These are phyloP conservation scores for Trametes cingulata DNA, from an alignment of 768 basidiomycete species.

Conservation along the genomic window DNA sequence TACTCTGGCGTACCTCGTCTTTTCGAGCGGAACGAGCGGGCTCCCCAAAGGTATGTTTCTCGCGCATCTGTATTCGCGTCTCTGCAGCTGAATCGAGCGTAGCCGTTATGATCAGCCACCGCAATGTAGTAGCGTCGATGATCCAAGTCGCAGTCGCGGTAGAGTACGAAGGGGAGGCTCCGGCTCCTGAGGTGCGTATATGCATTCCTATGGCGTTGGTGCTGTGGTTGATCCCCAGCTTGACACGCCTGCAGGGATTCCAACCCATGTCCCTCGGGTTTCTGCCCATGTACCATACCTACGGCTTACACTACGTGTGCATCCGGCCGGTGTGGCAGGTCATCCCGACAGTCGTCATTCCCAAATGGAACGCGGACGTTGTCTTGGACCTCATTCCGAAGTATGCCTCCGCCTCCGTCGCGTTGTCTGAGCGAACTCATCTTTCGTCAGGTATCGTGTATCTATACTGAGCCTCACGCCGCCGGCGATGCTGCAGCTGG, in stretches of 20 bases:
- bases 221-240: background rate
- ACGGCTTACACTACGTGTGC: conserved; percentile 54
- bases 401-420: conserved; percentile 39
- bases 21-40: conserved; percentile 80
- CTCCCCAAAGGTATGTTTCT: conserved; percentile 61
- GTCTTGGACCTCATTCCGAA: conserved; percentile 57
- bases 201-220: background rate
- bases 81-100: background rate
- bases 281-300: conserved; percentile 69
- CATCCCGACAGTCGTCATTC: conserved; percentile 53
- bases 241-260: background rate
- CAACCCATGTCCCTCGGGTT: conserved; percentile 54
- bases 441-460: conserved; percentile 49
- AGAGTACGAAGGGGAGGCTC: background rate
- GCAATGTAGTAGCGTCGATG: conserved; percentile 22
- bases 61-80: background rate
- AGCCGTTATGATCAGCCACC: conserved; percentile 34
- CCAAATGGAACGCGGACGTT: conserved; percentile 57
- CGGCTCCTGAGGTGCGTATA: background rate
- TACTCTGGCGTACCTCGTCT: conserved; percentile 68
- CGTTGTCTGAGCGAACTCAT: background rate
- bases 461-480: conserved; percentile 56
- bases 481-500: conserved; percentile 64
- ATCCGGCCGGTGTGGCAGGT: conserved; percentile 52
- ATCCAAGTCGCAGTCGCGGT: conserved; percentile 13